Percentiles rank a stretch among this genome's conserved stretches.
phyloP scores from a whole-genome alignment of 108 stramenopile species.

The Pelagomonas calceolata region DNA sequence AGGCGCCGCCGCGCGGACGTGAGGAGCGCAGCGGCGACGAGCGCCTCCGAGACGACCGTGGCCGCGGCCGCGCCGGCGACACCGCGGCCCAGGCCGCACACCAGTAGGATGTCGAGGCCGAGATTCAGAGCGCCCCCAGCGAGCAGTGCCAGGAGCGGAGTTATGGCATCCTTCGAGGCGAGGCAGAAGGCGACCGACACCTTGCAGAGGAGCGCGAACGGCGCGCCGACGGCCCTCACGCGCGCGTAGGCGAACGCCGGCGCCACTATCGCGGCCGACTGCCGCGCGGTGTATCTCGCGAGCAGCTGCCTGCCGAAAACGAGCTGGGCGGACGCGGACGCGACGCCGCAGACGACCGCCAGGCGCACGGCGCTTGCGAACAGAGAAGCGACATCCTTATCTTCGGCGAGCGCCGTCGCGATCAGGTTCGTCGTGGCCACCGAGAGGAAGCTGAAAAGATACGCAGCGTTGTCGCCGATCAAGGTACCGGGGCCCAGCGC shows the following conservation, averaged over 20 bases:
- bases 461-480: constrained; percentile 65
- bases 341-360: constrained; percentile 5
- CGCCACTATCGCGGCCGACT: constrained; percentile 14
- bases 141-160: not conserved
- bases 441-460: constrained; percentile 69
- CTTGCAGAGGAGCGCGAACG: no score
- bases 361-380: constrained; percentile 19
- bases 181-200: not conserved
- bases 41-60: no score
- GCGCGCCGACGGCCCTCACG: no score
- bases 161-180: not conserved
- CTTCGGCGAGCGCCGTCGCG: constrained; percentile 55
- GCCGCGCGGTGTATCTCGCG: constrained; percentile 10
- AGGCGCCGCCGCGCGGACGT: no score
- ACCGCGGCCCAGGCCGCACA: not conserved
- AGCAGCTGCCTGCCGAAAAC: constrained; percentile 13
- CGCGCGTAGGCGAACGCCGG: not conserved
- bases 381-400: constrained; percentile 20
- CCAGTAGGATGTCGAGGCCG: constrained; percentile 4
- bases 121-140: not conserved
- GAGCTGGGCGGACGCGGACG: not conserved
- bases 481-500: constrained; percentile 85
- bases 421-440: constrained; percentile 83
- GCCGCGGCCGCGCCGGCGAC: no score
- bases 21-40: no score